phyloP scores from a whole-genome alignment of 148 eudicot genomes.

The Vaccinium vitisidaea region DNA sequence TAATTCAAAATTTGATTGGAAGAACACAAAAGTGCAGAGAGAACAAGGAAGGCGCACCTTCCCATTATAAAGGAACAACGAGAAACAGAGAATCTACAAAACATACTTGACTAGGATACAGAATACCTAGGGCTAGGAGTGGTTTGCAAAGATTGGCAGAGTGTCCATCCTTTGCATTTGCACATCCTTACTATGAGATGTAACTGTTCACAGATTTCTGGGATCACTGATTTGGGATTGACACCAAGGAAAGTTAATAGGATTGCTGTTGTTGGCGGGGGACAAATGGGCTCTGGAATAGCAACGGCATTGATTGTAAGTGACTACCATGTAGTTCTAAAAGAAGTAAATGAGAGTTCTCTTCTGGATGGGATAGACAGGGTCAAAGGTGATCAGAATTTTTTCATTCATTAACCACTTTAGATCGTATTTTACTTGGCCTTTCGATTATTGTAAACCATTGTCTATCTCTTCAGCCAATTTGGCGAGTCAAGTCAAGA shows the following conservation, averaged over 20 bases:
- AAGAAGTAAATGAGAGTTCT: constrained; percentile 75
- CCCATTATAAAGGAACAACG: background rate
- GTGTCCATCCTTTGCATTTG: background rate
- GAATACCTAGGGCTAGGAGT: background rate
- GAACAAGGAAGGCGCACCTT: background rate
- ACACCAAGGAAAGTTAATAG: constrained; percentile 56
- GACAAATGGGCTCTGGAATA: constrained; percentile 87
- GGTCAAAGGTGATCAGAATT: constrained; percentile 58
- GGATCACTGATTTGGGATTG: constrained; percentile 73
- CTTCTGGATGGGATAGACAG: constrained; percentile 61
- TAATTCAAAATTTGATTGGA: background rate
- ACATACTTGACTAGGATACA: background rate
- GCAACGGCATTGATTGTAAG: constrained; percentile 71
- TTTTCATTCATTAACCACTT: background rate
- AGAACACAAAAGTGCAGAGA: background rate
- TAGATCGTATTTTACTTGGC: background rate
- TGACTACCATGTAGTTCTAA: constrained; percentile 62
- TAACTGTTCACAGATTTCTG: constrained; percentile 55
- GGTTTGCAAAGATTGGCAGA: background rate
- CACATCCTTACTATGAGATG: background rate
- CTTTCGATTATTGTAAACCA: background rate
- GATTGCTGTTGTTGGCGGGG: constrained; percentile 88
- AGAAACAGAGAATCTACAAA: background rate
- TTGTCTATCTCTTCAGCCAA: constrained; percentile 45
- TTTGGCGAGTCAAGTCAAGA: constrained; percentile 68